Evolutionary conservation across 129 eudicot genomes (phyloP).

Genomic region (Daucus carota): DH1_v3.0 NC_030387.2:8025501-8026000

Average conservation of each 20-base stretch:
- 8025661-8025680: slow-evolving; percentile 91
- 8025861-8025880: not conserved
- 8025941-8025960: not conserved
- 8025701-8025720: slow-evolving; percentile 96
- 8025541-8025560: not conserved
- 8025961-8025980: not conserved
- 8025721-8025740: slow-evolving; percentile 94
- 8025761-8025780: slow-evolving; percentile 2
- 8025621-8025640: slow-evolving; percentile 99
- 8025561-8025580: slow-evolving; percentile 61
- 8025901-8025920: not conserved
- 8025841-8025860: not conserved
- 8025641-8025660: slow-evolving; percentile 86
- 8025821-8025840: not conserved
- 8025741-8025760: slow-evolving; percentile 81
- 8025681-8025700: slow-evolving; percentile 95
- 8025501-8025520: slow-evolving; percentile 8
- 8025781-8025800: not conserved
- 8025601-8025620: slow-evolving; percentile 93
- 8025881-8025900: not conserved
- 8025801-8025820: not conserved
- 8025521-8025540: not conserved
- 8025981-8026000: not conserved
- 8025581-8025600: slow-evolving; percentile 81
- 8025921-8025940: not conserved